Evolutionary conservation across 148 eudicot genomes (phyloP).

Genomic region (Vaccinium vitisidaea): DNA sequence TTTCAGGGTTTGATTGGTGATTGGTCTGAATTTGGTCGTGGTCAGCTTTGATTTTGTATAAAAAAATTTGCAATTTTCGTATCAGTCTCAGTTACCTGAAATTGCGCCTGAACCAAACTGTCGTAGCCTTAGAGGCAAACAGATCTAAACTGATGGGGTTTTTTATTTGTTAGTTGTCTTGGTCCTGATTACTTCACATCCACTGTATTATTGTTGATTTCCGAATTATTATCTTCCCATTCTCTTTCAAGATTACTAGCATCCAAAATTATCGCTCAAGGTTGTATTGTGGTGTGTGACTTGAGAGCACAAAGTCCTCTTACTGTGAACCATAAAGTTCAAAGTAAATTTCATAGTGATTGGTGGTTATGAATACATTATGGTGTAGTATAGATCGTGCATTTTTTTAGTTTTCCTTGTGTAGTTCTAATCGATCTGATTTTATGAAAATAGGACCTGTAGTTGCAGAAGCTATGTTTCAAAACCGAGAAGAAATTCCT

Average conservation of each 20-base stretch:
- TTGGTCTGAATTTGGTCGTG: not conserved
- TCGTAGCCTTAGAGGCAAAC: not conserved
- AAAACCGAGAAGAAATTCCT: slow-evolving; percentile 89
- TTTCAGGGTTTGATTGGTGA: not conserved
- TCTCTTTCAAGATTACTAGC: not conserved
- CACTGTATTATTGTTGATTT: not conserved
- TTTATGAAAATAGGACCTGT: slow-evolving; percentile 65
- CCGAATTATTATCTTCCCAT: not conserved
- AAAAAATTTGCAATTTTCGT: not conserved
- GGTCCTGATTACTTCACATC: not conserved
- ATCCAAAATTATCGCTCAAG: not conserved
- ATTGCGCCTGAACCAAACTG: not conserved
- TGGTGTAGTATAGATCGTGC: not conserved
- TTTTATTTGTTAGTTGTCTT: not conserved
- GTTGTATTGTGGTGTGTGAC: not conserved
- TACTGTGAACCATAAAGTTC: not conserved
- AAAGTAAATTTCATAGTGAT: not conserved
- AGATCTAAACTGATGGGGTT: not conserved
- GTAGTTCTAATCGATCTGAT: not conserved
- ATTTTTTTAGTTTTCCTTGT: not conserved
- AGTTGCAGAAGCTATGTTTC: slow-evolving; percentile 96
- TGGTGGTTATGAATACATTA: not conserved
- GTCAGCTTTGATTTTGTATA: not conserved
- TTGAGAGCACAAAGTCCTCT: not conserved
- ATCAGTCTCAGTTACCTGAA: not conserved